A percentile compares a stretch with the other conserved stretches of the same genome.
phyloP scores from a whole-genome alignment of 1,139 yeast species.

The Geotrichum citri-aurantii region DNA sequence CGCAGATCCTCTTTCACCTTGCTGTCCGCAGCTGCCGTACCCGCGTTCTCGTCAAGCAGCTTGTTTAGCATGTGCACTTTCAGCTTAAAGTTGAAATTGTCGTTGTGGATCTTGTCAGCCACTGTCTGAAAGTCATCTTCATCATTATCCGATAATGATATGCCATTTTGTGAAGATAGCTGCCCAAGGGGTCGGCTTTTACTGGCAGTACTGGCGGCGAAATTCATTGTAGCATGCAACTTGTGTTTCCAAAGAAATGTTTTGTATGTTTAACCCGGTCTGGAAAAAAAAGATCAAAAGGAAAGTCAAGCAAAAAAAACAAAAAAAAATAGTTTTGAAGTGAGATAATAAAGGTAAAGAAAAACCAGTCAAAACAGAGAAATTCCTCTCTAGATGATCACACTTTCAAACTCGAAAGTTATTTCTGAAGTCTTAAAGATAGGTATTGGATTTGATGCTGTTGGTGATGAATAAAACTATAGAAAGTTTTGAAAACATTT shows the following conservation, averaged over 20 bases:
- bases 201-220: background rate
- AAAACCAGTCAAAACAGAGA: too few species aligned
- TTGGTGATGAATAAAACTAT: background rate
- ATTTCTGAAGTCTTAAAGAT: background rate
- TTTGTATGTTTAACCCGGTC: background rate
- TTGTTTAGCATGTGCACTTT: constrained; percentile 22
- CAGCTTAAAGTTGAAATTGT: constrained; percentile 23
- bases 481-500: background rate
- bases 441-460: background rate
- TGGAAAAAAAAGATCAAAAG: background rate
- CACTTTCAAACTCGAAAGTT: too few species aligned
- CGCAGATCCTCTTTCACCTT: constrained; percentile 5
- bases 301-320: background rate
- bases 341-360: too few species aligned
- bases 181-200: background rate
- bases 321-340: too few species aligned
- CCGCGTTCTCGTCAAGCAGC: constrained; percentile 13
- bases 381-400: too few species aligned
- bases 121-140: constrained; percentile 11
- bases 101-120: constrained; percentile 15
- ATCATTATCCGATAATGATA: background rate
- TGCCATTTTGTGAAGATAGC: background rate
- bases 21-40: background rate
- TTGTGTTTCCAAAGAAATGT: background rate
- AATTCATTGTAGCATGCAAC: background rate